phyloP scores from a whole-genome alignment of 306 rosid genomes.

The Sindora glabra region DNA sequence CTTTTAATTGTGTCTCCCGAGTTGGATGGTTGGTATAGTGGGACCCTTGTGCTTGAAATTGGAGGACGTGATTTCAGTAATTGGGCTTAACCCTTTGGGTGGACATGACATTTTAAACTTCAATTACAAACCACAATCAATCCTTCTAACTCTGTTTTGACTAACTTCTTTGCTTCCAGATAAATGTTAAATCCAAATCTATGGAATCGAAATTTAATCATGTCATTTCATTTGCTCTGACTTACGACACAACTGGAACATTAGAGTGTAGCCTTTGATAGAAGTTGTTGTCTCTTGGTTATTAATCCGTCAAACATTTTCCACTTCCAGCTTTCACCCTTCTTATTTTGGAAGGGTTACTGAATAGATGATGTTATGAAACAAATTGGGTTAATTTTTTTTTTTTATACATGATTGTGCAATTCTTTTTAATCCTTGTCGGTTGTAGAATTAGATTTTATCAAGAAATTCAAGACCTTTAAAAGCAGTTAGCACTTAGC shows the following conservation, averaged over 20 bases:
- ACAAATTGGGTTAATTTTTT: too few relatives aligned
- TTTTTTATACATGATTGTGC: too few relatives aligned
- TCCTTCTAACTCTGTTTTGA: neutral
- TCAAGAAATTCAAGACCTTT: neutral
- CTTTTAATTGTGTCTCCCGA: slow-evolving; percentile 10
- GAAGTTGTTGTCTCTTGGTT: too few relatives aligned
- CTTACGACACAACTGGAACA: too few relatives aligned
- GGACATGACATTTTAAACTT: slow-evolving; percentile 6
- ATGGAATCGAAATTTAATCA: neutral
- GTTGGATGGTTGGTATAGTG: slow-evolving; percentile 6
- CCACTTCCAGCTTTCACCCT: too few relatives aligned
- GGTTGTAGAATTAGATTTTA: neutral
- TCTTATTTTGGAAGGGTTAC: too few relatives aligned
- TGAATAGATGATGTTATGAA: neutral
- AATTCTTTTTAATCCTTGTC: neutral
- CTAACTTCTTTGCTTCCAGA: neutral
- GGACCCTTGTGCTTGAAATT: slow-evolving; percentile 22
- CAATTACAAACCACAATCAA: neutral
- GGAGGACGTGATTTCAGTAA: slow-evolving; percentile 9
- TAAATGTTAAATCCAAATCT: neutral
- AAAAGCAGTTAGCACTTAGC: neutral
- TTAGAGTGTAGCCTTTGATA: too few relatives aligned
- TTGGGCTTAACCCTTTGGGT: neutral
- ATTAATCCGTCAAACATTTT: too few relatives aligned
- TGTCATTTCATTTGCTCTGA: neutral